Evolutionary conservation across 2,329 filamentous ascomycete species (phyloP).

Genomic region (Coleophoma eucalyptorum): DNA sequence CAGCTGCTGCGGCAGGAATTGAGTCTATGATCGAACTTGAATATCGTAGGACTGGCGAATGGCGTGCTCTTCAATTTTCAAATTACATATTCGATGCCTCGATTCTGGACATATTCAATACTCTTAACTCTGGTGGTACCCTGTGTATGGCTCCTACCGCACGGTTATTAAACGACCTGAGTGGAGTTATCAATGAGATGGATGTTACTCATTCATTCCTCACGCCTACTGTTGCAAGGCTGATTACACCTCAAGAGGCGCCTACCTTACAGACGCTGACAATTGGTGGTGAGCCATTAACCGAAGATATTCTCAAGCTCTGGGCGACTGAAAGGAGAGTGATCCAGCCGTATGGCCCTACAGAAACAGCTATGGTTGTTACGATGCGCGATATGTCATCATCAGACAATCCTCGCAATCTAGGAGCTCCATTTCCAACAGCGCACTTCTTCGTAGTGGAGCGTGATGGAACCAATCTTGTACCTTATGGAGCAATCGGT

Average conservation of each 20-base stretch:
- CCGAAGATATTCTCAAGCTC: constrained; percentile 1
- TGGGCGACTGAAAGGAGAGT: background rate
- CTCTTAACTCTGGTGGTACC: constrained; percentile 3
- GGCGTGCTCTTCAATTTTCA: background rate
- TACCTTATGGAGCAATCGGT: constrained; percentile 7
- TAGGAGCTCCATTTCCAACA: background rate
- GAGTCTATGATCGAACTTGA: background rate
- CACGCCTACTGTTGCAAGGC: constrained; percentile 2
- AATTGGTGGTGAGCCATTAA: constrained; percentile 4
- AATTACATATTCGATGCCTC: constrained; percentile 6
- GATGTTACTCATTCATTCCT: constrained; percentile 5
- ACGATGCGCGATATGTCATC: constrained; percentile 2
- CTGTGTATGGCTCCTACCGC: background rate
- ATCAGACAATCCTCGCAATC: background rate
- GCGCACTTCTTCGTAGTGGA: background rate
- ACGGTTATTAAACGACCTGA: constrained; percentile 1
- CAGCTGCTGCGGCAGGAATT: background rate
- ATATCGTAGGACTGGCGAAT: background rate
- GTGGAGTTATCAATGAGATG: constrained; percentile 4
- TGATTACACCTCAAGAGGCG: constrained; percentile 6
- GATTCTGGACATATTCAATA: constrained; percentile 7
- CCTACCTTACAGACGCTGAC: constrained; percentile 2
- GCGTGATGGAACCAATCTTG: background rate
- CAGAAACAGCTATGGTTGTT: constrained; percentile 4
- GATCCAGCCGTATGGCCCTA: constrained; percentile 3